Evolutionary conservation across 257 asterid species (phyloP).

Genomic region (Solanum chmielewskii): DNA sequence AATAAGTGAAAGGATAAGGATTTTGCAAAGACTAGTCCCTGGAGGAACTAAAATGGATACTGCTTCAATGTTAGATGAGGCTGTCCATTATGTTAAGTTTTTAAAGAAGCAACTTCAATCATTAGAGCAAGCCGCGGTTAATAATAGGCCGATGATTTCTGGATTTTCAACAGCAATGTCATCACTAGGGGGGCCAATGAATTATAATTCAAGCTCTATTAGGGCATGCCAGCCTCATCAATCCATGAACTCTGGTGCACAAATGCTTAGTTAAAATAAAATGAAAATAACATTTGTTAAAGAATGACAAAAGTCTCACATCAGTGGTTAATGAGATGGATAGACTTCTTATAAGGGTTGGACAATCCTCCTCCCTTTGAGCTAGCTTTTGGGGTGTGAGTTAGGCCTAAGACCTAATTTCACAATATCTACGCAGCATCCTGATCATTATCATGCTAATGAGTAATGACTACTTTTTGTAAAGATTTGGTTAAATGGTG

Average conservation of each 20-base stretch:
- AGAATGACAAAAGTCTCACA: no score
- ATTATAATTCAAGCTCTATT: neutral
- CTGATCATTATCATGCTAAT: neutral
- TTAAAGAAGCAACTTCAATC: slow-evolving; percentile 28
- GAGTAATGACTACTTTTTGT: neutral
- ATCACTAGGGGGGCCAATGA: neutral
- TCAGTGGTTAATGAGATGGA: no score
- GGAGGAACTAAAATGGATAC: slow-evolving; percentile 51
- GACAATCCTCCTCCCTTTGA: no score
- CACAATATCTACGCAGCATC: neutral
- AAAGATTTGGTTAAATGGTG: neutral
- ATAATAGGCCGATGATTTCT: slow-evolving; percentile 5
- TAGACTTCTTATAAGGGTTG: no score
- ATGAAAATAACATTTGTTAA: neutral
- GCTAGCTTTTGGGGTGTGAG: no score
- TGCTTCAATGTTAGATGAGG: slow-evolving; percentile 49
- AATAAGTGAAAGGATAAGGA: slow-evolving; percentile 40
- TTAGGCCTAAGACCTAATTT: no score
- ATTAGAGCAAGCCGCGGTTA: slow-evolving; percentile 16
- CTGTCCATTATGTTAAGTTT: slow-evolving; percentile 40
- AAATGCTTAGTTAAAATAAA: neutral
- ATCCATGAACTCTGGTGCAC: neutral
- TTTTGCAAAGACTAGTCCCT: slow-evolving; percentile 39
- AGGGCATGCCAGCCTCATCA: neutral
- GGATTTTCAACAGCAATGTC: neutral